These are phyloP conservation scores for Jatropha podagrica DNA, from an alignment of 441 rosid species.

Conservation along the genomic window DNA sequence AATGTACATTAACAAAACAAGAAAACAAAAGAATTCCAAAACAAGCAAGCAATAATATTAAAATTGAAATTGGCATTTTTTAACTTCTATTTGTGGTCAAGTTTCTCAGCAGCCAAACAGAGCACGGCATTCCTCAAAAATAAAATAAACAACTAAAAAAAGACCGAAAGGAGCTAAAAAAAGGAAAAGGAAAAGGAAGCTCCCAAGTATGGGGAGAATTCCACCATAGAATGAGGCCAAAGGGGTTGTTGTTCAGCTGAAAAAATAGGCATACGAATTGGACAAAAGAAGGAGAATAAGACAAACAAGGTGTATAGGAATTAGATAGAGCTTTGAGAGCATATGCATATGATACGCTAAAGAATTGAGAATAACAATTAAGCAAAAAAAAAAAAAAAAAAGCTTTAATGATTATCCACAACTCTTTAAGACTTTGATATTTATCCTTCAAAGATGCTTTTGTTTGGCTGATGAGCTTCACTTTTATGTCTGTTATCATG, in stretches of 20 bases:
- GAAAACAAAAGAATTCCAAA: background rate
- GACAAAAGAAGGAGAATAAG: constrained; percentile 21
- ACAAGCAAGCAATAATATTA: background rate
- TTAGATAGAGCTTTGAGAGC: constrained; percentile 25
- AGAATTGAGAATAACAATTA: constrained; percentile 15
- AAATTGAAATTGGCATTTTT: background rate
- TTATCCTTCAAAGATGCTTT: constrained; percentile 48
- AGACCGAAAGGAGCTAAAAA: background rate
- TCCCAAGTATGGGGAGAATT: constrained; percentile 20
- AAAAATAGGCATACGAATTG: constrained; percentile 23
- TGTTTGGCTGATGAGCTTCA: constrained; percentile 40
- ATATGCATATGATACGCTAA: constrained; percentile 35
- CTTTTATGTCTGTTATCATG: constrained; percentile 37
- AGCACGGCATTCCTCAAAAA: constrained; percentile 9
- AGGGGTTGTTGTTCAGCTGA: constrained; percentile 14
- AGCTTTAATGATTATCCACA: constrained; percentile 53
- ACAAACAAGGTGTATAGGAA: constrained; percentile 15
- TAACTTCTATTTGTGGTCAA: background rate
- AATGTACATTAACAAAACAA: no score
- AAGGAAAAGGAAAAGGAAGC: background rate
- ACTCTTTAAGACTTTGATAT: constrained; percentile 23
- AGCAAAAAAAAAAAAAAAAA: background rate
- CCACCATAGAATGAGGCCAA: constrained; percentile 11
- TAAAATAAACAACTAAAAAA: background rate
- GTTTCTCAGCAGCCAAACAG: constrained; percentile 10